A percentile compares a stretch with the other conserved stretches of the same genome.
Conservation (phyloP, 768 basidiomycete species). For the Xerocomus brunneocitrinus region DNA sequence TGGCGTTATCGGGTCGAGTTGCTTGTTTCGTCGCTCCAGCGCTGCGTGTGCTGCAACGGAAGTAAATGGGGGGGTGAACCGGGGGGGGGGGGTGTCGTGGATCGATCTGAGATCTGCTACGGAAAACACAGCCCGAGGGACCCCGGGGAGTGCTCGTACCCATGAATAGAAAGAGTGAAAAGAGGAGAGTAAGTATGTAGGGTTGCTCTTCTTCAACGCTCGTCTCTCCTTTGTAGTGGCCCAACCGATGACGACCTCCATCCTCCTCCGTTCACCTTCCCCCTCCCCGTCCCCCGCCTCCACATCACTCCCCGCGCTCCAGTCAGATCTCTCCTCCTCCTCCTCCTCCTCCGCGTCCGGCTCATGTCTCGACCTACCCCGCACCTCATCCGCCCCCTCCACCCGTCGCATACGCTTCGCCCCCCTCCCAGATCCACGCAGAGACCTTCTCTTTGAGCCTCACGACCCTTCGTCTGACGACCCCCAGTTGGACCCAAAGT, state of each 20-base stretch:
- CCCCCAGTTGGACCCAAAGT: constrained; percentile 16
- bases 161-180: constrained; percentile 11
- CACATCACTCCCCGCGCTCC: constrained; percentile 11
- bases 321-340: constrained; percentile 13
- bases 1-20: neutral
- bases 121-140: constrained; percentile 18
- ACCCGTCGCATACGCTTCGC: constrained; percentile 66
- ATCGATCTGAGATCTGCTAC: constrained; percentile 17
- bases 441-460: constrained; percentile 29
- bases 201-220: neutral
- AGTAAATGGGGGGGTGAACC: neutral
- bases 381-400: constrained; percentile 7
- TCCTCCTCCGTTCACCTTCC: constrained; percentile 18
- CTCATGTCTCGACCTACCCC: constrained; percentile 16
- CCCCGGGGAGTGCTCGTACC: constrained; percentile 15
- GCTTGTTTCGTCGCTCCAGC: neutral
- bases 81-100: neutral
- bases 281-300: constrained; percentile 11
- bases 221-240: constrained; percentile 5
- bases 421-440: constrained; percentile 74
- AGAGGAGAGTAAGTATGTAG: neutral
- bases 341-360: constrained; percentile 18
- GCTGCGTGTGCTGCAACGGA: neutral
- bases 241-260: constrained; percentile 15
- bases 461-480: constrained; percentile 31